A percentile compares a stretch with the other conserved stretches of the same genome.
These are phyloP conservation scores for Cinnamomum micranthum DNA, from an alignment of 164 flowering plant genomes.

Conservation along the genomic window DNA sequence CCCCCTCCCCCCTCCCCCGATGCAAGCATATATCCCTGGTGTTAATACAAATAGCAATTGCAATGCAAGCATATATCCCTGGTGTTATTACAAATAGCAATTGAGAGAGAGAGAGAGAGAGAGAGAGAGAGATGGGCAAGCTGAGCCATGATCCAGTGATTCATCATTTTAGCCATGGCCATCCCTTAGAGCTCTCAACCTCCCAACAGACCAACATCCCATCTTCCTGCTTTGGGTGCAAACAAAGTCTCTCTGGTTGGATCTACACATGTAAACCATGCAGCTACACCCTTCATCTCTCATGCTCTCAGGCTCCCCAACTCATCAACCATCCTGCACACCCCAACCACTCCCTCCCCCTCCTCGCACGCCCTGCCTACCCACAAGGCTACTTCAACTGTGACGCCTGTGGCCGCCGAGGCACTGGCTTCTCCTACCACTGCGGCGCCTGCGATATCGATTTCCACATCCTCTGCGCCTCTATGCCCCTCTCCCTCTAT, in stretches of 20 bases:
- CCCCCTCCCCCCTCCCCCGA: too few species aligned
- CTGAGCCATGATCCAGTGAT: background rate
- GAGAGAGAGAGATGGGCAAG: slow-evolving; percentile 14
- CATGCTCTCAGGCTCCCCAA: slow-evolving; percentile 19
- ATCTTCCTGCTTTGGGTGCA: slow-evolving; percentile 15
- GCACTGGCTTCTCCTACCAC: slow-evolving; percentile 38
- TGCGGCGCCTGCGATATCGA: slow-evolving; percentile 30
- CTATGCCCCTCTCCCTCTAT: slow-evolving; percentile 17
- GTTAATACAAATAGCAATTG: too few species aligned
- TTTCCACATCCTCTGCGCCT: slow-evolving; percentile 30
- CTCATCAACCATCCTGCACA: slow-evolving; percentile 28
- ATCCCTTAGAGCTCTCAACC: slow-evolving; percentile 12
- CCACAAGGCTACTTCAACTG: slow-evolving; percentile 33
- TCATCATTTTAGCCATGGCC: slow-evolving; percentile 24
- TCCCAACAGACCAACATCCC: background rate
- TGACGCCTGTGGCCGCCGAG: slow-evolving; percentile 34
- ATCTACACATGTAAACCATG: slow-evolving; percentile 23
- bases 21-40: too few species aligned
- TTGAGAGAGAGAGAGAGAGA: background rate
- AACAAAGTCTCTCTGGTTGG: slow-evolving; percentile 6
- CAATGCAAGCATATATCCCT: too few species aligned
- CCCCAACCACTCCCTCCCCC: slow-evolving; percentile 25
- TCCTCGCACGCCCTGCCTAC: slow-evolving; percentile 31
- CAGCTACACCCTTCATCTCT: slow-evolving; percentile 21
- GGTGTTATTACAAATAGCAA: too few species aligned